These are phyloP conservation scores for Aspergillus nomiae DNA, from an alignment of 2,329 filamentous ascomycete species.

Conservation along the genomic window DNA sequence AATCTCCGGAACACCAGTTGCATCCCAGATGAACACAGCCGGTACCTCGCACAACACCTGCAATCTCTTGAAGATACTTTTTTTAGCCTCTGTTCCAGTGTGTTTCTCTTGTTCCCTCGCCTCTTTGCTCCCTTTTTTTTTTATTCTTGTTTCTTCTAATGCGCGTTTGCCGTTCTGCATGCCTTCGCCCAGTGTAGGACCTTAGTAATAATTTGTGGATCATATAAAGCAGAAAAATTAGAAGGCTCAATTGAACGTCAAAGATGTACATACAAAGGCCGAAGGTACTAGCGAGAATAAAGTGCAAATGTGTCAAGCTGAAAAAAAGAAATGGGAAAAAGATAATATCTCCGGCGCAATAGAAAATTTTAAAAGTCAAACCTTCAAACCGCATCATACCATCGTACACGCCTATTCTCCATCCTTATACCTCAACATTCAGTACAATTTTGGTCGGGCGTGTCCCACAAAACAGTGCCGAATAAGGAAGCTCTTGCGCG, in stretches of 20 bases:
- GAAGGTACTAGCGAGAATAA: constrained; percentile 8
- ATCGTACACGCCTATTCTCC: constrained; percentile 23
- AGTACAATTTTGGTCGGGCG: constrained; percentile 5
- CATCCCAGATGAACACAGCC: constrained; percentile 1
- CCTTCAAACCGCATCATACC: constrained; percentile 19
- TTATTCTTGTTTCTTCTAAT: too few species aligned
- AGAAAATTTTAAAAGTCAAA: constrained; percentile 5
- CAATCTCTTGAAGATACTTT: not conserved
- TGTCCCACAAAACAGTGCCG: constrained; percentile 8
- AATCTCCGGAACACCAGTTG: not conserved
- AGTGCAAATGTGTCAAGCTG: not conserved
- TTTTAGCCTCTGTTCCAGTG: not conserved
- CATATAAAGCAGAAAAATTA: not conserved
- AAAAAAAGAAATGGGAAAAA: constrained; percentile 7
- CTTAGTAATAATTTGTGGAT: not conserved
- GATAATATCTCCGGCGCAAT: constrained; percentile 5
- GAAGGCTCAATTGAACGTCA: constrained; percentile 5
- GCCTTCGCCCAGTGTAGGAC: not conserved
- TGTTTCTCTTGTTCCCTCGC: not conserved
- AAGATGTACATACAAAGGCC: constrained; percentile 6
- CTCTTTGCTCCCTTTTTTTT: too few species aligned
- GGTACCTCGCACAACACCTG: not conserved
- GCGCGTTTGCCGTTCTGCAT: not conserved
- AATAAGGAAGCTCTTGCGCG: not conserved
- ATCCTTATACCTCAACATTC: constrained; percentile 11